Percentiles rank a stretch among this genome's conserved stretches.
Conservation (phyloP, 2,329 filamentous ascomycete species). For the Diaporthe helianthi region DNA sequence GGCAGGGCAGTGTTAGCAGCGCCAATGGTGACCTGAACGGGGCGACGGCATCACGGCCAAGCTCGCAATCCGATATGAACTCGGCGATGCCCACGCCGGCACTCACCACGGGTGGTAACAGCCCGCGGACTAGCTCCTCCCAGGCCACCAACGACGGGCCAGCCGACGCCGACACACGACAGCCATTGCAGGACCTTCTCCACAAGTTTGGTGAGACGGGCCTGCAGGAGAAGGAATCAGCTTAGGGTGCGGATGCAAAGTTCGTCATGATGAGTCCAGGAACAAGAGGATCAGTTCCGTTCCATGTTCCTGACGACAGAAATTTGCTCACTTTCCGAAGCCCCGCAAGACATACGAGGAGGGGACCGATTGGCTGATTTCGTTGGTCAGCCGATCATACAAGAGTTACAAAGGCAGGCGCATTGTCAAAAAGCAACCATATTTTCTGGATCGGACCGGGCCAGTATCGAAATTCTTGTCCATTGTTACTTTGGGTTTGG, state of each 20-base stretch:
- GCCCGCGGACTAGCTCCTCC: conserved; percentile 70
- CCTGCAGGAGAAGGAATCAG: background rate
- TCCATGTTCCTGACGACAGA: background rate
- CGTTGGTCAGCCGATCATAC: background rate
- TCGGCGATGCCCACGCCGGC: conserved; percentile 69
- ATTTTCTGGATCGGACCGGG: background rate
- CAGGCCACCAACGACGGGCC: conserved; percentile 69
- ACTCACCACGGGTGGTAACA: conserved; percentile 73
- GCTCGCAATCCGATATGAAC: conserved; percentile 54
- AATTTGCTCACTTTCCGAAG: background rate
- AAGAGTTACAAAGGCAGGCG: conserved; percentile 10
- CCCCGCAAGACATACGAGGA: background rate
- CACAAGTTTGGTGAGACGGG: conserved; percentile 13
- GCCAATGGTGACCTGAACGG: conserved; percentile 32
- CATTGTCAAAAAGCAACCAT: conserved; percentile 12
- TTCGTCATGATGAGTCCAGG: too few relatives aligned
- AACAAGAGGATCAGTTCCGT: too few relatives aligned
- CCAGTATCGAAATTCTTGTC: conserved; percentile 18
- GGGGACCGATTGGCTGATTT: background rate
- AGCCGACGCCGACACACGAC: conserved; percentile 41
- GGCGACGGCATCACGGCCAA: conserved; percentile 44
- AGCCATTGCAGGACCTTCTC: conserved; percentile 11
- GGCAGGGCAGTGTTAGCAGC: conserved; percentile 37
- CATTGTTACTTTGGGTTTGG: conserved; percentile 1
- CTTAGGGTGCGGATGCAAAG: background rate